Conservation (phyloP, 306 rosid species). For the Malus sieversii region DNA sequence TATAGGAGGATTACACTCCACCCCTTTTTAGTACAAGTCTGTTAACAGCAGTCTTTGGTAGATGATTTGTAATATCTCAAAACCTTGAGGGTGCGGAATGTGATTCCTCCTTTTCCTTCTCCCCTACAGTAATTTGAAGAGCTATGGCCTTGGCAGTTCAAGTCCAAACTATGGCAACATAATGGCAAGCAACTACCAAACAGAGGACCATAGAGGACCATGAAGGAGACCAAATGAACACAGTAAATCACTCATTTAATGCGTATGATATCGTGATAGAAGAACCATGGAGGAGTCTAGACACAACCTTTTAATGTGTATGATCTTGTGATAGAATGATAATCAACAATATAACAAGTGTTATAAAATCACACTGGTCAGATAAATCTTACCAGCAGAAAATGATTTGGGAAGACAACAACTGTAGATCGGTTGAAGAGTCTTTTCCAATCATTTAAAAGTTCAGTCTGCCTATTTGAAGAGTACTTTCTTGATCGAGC, state of each 20-base stretch:
- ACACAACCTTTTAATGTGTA: slow-evolving; percentile 2
- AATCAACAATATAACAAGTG: slow-evolving; percentile 1
- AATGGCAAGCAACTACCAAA: neutral
- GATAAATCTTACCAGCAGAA: slow-evolving; percentile 67
- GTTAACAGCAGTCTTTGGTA: neutral
- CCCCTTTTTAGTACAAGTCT: neutral
- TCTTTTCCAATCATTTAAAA: slow-evolving; percentile 82
- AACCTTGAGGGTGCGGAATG: neutral
- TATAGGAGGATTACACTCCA: neutral
- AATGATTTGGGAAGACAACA: slow-evolving; percentile 87
- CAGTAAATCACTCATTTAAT: neutral
- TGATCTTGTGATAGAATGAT: neutral
- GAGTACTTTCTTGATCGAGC: slow-evolving; percentile 57
- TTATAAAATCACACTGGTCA: slow-evolving; percentile 8
- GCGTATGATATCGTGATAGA: neutral
- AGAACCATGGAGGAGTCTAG: neutral
- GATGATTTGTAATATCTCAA: neutral
- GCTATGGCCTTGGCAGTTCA: neutral
- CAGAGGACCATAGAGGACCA: neutral
- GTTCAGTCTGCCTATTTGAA: slow-evolving; percentile 40
- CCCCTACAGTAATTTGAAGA: neutral
- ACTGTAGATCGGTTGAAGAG: slow-evolving; percentile 85
- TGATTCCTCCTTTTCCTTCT: neutral
- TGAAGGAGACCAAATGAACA: neutral
- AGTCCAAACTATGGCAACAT: neutral